Base-by-base conservation (phyloP, 306 rosid genomes). In the Clitoria ternatea region DNA sequence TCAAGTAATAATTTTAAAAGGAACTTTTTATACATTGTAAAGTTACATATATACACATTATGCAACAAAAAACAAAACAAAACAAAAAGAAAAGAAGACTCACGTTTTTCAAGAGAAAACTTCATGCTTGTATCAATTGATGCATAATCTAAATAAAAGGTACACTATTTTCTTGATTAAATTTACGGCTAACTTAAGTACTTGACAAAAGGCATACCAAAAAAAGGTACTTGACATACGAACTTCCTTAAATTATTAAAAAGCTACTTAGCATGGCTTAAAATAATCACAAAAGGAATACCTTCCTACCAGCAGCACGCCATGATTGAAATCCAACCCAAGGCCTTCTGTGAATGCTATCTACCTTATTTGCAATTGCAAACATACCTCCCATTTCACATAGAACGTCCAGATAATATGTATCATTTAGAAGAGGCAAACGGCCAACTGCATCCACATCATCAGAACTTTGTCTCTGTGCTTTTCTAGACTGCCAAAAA, bases 261-360 rank as follows among this genome's bases (percentile, higher is more conserved):
- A 45, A 61, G 55, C 66, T 48, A 68, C 12, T 22, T 3, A 19
- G 48, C 14, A 7, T 32, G 56, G n/a, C 43, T 18, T 54, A 20
- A 65, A 24, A 39, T 23, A 64, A 52, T 40, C 50, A 40, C 54
- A 77, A 17, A 65, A 84, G 74, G 62, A 87, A 77, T 91, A 94
- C 99, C 99, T 91, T 87, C 83, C 92, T 87, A 84, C 96, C 96
- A 83, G 95, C 90, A 60, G 99, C 99, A 61, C 74, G 99, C 99
- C 99, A 94, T 76, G 99, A 91, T 66, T 91, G 96, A 77, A 94
- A 94, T 79, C 99, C 99, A 76, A 94, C 89, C 99, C 99, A 94
- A 72, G 98, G 97, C 80, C 96, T 84, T 79, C 77, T 71, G 74
- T 94, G 99, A 81, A 94, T 69, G 78, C 64, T 77, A 78, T 94